Base-by-base conservation (phyloP, 2,329 filamentous ascomycete genomes). In the Neofusicoccum ribis region DNA sequence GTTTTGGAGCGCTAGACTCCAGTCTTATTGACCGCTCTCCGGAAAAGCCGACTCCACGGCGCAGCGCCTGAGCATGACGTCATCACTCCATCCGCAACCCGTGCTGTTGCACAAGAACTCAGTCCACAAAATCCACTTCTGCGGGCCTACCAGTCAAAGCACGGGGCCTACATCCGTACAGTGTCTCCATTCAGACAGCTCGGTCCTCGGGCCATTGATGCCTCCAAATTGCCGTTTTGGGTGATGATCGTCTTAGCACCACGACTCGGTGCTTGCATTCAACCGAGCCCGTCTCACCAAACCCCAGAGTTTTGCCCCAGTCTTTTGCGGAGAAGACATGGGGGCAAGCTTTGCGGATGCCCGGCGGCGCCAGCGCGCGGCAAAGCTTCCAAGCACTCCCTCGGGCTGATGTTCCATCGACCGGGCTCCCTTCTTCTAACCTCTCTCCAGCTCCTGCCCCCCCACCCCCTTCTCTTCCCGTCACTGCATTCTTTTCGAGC, bases 251-350 rank as follows among this genome's bases (percentile, higher is more conserved):
- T 36, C 54, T 41, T 2, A 17, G 15, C 39, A 43, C 54, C n/a
- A 59, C 5, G 23, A 3, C 39, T 59, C 54, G 54, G 54, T 36
- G 15, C 15, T 44, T 39, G 23, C 27, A 59, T 34, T 58, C 23
- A 41, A 23, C 54, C 41, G 54, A 59, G n/a, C 2, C 15, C 39
- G 17, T n/a, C 54, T 23, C 6, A 44, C 23, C 54, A 6, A 34
- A 44, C 54, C 54, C 54, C 41, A 59, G 54, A 59, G 14, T 7
- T 36, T 59, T 34, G 39, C 54, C 41, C 54, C 54, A 46, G 39
- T 59, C 54, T 59, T 59, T 27, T 59, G 54, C 23, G 54, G 54
- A 59, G 41, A 59, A 59, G 39, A 44, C 54, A 59, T 23, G 54
- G 41, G 51, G 37, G 54, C 41, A 58, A 46, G 39, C 54, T 44